Percentiles rank a stretch among this genome's conserved stretches.
phyloP scores from a whole-genome alignment of 257 asterid genomes.

The Plectranthus barbatus region DNA sequence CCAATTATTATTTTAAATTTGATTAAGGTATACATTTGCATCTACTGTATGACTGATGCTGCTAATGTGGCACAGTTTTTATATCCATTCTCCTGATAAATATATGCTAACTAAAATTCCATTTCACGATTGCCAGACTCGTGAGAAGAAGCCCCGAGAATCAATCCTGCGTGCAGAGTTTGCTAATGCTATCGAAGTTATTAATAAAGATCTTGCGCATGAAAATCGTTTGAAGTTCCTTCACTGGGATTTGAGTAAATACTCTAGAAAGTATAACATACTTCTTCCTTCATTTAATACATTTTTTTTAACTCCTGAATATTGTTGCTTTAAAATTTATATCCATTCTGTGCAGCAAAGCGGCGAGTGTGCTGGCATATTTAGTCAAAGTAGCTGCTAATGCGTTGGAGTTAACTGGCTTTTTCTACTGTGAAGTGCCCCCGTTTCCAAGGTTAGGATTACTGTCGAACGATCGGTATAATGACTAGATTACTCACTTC shows the following conservation, averaged over 20 bases:
- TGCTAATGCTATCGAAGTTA: slow-evolving; percentile 67
- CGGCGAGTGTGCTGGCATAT: slow-evolving; percentile 51
- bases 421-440: slow-evolving; percentile 51
- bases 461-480: slow-evolving; percentile 8
- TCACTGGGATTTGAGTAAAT: slow-evolving; percentile 89
- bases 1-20: slow-evolving; percentile 83
- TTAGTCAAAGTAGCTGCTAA: slow-evolving; percentile 64
- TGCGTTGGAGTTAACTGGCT: slow-evolving; percentile 69
- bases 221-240: slow-evolving; percentile 75
- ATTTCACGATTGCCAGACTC: slow-evolving; percentile 37
- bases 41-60: slow-evolving; percentile 5
- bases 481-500: slow-evolving; percentile 15
- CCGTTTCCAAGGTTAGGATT: slow-evolving; percentile 41
- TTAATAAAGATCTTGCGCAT: slow-evolving; percentile 58
- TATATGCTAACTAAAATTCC: not conserved
- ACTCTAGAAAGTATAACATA: slow-evolving; percentile 53
- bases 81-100: not conserved
- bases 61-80: slow-evolving; percentile 3
- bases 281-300: slow-evolving; percentile 1
- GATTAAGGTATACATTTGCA: slow-evolving; percentile 56
- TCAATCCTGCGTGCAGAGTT: slow-evolving; percentile 77
- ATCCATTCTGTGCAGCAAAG: slow-evolving; percentile 44
- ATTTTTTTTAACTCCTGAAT: not conserved
- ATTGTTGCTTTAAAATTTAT: not conserved
- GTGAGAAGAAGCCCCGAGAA: slow-evolving; percentile 94